These are phyloP conservation scores for Neoboletus brunneissimus DNA, from an alignment of 768 basidiomycete genomes.

Conservation along the genomic window DNA sequence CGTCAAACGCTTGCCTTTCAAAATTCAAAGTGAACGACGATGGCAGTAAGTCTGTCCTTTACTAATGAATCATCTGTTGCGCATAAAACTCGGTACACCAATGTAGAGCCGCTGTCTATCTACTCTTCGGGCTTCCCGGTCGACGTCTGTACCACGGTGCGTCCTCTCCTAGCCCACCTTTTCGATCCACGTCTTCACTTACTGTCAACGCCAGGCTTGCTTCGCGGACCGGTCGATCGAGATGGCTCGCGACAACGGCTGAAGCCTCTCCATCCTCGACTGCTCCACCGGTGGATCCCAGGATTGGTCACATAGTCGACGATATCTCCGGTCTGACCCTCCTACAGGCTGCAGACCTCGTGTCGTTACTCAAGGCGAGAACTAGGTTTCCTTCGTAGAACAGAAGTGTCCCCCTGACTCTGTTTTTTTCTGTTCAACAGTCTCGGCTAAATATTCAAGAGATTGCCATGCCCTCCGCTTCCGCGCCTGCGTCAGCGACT, in stretches of 20 bases:
- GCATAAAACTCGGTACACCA: background rate
- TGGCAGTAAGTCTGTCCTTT: slow-evolving; percentile 24
- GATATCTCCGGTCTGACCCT: slow-evolving; percentile 87
- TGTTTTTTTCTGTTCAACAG: slow-evolving; percentile 38
- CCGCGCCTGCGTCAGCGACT: slow-evolving; percentile 52
- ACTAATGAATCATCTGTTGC: background rate
- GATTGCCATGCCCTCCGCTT: slow-evolving; percentile 85
- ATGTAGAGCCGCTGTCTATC: slow-evolving; percentile 22
- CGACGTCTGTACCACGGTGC: slow-evolving; percentile 13
- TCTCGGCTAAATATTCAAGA: slow-evolving; percentile 94
- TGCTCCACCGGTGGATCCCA: slow-evolving; percentile 52
- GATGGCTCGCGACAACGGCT: slow-evolving; percentile 56
- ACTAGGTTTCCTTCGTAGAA: background rate
- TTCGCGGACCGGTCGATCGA: slow-evolving; percentile 36
- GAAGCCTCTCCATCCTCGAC: slow-evolving; percentile 42
- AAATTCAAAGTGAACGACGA: slow-evolving; percentile 18
- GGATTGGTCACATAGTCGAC: slow-evolving; percentile 82
- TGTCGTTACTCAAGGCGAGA: slow-evolving; percentile 82
- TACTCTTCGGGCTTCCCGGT: slow-evolving; percentile 19
- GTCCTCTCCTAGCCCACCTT: background rate
- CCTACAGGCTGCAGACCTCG: slow-evolving; percentile 93
- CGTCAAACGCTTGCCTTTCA: slow-evolving; percentile 2
- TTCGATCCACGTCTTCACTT: background rate
- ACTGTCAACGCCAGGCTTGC: slow-evolving; percentile 15
- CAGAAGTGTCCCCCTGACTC: background rate